A percentile compares a stretch with the other conserved stretches of the same genome.
Conservation (phyloP, 129 eudicot genomes). For the Calendula officinalis region DNA sequence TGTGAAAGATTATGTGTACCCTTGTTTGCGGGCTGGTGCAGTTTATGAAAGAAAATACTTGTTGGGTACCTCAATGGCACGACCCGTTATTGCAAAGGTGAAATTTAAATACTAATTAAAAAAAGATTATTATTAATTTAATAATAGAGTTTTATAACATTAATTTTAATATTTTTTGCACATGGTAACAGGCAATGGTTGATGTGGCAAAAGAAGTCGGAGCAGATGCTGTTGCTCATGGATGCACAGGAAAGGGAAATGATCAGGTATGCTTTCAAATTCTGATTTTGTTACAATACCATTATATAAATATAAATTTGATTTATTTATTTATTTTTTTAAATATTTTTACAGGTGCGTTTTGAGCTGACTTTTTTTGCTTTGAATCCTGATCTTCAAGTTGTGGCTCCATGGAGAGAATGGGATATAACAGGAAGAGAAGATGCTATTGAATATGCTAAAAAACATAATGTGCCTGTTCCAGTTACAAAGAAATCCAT, state of each 20-base stretch:
- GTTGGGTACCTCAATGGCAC: conserved; percentile 98
- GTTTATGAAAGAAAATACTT: conserved; percentile 88
- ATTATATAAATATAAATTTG: neutral
- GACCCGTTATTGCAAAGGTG: conserved; percentile 98
- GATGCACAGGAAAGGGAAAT: conserved; percentile 99
- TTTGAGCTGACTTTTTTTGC: conserved; percentile 96
- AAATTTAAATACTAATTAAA: neutral
- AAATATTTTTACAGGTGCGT: conserved; percentile 62
- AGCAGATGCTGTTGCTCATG: conserved; percentile 99
- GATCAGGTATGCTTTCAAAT: conserved; percentile 66
- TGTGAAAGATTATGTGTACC: conserved; percentile 77
- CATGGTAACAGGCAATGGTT: conserved; percentile 80
- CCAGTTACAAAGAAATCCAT: conserved; percentile 96
- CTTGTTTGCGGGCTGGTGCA: conserved; percentile 97
- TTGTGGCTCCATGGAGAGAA: conserved; percentile 99
- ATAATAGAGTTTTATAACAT: too few species aligned
- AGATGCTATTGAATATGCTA: conserved; percentile 98
- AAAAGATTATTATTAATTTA: too few species aligned
- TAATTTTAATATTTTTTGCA: too few species aligned
- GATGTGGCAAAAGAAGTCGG: conserved; percentile 98
- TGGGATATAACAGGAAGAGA: conserved; percentile 96
- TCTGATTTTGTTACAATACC: neutral
- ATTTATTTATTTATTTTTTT: neutral
- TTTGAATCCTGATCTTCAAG: conserved; percentile 92
- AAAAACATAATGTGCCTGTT: conserved; percentile 85